phyloP scores from a whole-genome alignment of 805 yeast genomes.

The Ogataea parapolymorpha region DNA sequence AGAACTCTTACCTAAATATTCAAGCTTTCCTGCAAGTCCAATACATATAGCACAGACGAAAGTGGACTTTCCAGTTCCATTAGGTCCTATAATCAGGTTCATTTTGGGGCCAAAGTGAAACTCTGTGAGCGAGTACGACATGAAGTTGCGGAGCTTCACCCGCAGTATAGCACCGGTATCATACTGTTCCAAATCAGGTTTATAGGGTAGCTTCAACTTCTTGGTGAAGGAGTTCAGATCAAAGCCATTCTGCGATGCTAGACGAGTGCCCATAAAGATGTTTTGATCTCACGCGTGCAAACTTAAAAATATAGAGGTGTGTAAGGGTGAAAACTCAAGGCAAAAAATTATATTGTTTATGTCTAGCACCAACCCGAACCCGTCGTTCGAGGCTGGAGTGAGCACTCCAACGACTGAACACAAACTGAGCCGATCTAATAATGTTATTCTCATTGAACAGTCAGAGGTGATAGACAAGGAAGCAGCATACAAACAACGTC shows the following conservation, averaged over 20 bases:
- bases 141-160: constrained; percentile 57
- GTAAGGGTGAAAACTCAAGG: not conserved
- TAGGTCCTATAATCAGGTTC: constrained; percentile 93
- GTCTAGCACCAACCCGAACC: constrained; percentile 7
- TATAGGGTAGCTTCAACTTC: constrained; percentile 14
- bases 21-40: constrained; percentile 79
- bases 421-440: constrained; percentile 24
- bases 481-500: constrained; percentile 27
- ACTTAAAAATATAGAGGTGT: not conserved
- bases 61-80: constrained; percentile 94
- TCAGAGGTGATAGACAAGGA: constrained; percentile 31
- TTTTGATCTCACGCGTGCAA: constrained; percentile 3
- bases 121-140: constrained; percentile 66
- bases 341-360: not conserved
- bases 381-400: constrained; percentile 4
- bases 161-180: constrained; percentile 47
- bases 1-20: constrained; percentile 65
- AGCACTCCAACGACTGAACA: constrained; percentile 6
- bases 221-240: constrained; percentile 17
- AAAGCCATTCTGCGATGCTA: constrained; percentile 11
- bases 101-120: constrained; percentile 77
- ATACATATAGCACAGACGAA: constrained; percentile 89
- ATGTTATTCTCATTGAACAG: constrained; percentile 28
- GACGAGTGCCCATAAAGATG: constrained; percentile 9
- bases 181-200: constrained; percentile 30